Base-by-base conservation (phyloP, 2,329 filamentous ascomycete genomes). In the Colletotrichum liriopes region DNA sequence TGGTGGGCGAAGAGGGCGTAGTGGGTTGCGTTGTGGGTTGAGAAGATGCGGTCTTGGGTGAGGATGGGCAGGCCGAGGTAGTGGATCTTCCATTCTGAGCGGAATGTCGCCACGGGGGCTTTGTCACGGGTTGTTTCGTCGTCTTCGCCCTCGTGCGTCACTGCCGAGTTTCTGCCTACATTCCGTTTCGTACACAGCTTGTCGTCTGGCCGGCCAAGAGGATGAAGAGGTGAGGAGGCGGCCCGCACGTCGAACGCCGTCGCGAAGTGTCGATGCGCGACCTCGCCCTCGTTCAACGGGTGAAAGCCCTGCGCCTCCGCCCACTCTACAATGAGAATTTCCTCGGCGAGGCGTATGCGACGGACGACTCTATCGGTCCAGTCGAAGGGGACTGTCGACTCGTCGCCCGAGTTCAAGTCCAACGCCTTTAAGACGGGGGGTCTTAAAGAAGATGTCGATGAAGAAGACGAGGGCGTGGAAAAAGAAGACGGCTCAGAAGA, bases 1-100 rank as follows among this genome's bases (percentile, higher is more conserved):
- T 91, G 88, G 89, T 89, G 92, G 37, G 88, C 83, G 78, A 92
- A 92, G 18, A 91, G 82, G 49, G 85, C 88, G 79, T 92, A 92
- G 77, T 92, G 89, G 0, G 84, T 88, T 18, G 83, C 77, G 59
- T 84, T 91, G 77, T 92, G 90, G 1, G 87, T 81, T 12, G 89
- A 91, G 79, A 89, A 90, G 83, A 91, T 91, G n/a, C 89, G 86
- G 77, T 91, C 88, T 49, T 84, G 81, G n/a, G 84, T 81, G 75
- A 86, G 87, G 8, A 90, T 77, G 1, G 88, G 85, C 60, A 91
- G 81, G 12, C 88, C 89, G 1, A 88, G 80, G 75, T 87, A 87
- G 79, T 90, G 87, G 47, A 91, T 87, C 76, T 88, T 88, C 87
- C 88, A 92, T 77, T 92, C 89, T 55, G 85, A 88, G 62, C 89